Base-by-base conservation (phyloP, 1,284 basidiomycete genomes). In the Papiliotrema terrestris region DNA sequence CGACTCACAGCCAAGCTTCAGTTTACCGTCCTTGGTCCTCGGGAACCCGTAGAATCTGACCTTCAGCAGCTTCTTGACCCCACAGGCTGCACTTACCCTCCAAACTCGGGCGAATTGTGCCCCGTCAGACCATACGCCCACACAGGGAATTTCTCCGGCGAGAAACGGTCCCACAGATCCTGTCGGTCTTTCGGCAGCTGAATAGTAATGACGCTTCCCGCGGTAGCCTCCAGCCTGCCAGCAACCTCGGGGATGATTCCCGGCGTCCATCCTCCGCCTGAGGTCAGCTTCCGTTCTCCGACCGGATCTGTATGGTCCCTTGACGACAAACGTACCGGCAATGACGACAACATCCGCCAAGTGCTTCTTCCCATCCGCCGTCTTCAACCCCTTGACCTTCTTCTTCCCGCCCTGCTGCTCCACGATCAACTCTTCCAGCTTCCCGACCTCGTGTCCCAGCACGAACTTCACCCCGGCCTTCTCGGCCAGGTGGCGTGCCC, bases 241-340 rank as follows among this genome's bases (percentile, higher is more conserved):
- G 44, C 37, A 3, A 57, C 55, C 25, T 62, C 59, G 22, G 65
- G 63, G 1, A 67, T 43, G 38, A 67, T 25, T 13, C 49, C 39
- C 0, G 65, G 63, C 17, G 63, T 65, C 65, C 65, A 67, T 1
- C 59, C 63, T 19, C 65, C 65, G 42, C 61, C 63, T 65, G n/a
- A 45, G 25, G 17, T 25, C 15, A 29, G 29, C 32, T 23, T 11
- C 5, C 29, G 11, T 32, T 6, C 29, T n/a, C n/a, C n/a, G n/a
- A n/a, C n/a, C n/a, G n/a, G n/a, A n/a, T n/a, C n/a, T n/a, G n/a
- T n/a, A n/a, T n/a, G n/a, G n/a, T n/a, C n/a, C 29, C 29, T 32
- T 32, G 29, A 11, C 29, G 11, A n/a, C n/a, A 5, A 32, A 32
- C 11, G 29, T 32, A 32, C 29, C 29, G 6, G 29, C 29, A 6